Evolutionary conservation across 805 yeast species (phyloP).

Genomic region (Metschnikowia lochheadii): DNA sequence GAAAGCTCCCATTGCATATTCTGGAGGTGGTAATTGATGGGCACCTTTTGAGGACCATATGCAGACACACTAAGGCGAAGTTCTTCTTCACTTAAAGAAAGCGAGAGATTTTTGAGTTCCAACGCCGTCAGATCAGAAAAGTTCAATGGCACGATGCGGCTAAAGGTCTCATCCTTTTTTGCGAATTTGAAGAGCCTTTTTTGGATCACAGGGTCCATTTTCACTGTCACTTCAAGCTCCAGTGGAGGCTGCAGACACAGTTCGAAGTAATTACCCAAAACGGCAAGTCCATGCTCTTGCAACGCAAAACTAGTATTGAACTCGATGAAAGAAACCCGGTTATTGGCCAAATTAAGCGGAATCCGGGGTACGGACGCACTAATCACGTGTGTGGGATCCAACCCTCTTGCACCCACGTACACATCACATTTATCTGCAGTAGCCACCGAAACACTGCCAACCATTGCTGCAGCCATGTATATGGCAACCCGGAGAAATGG

Average conservation of each 20-base stretch:
- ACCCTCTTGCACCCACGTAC: slow-evolving; percentile 13
- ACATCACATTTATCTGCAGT: slow-evolving; percentile 21
- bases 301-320: slow-evolving; percentile 21
- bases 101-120: not conserved
- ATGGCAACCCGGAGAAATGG: slow-evolving; percentile 19
- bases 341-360: slow-evolving; percentile 19
- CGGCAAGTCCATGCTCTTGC: not conserved
- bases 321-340: slow-evolving; percentile 21
- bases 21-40: slow-evolving; percentile 13
- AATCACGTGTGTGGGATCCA: slow-evolving; percentile 20
- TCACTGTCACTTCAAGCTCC: not conserved
- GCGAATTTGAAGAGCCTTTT: not conserved
- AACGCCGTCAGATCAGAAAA: not conserved
- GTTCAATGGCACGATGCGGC: not conserved
- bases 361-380: slow-evolving; percentile 27
- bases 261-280: not conserved
- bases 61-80: not conserved
- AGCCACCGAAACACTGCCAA: slow-evolving; percentile 23
- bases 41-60: not conserved
- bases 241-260: not conserved
- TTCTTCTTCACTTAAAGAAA: not conserved
- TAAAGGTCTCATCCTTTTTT: not conserved
- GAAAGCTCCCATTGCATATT: slow-evolving; percentile 27
- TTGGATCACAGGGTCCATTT: slow-evolving; percentile 2
- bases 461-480: slow-evolving; percentile 18